Percentiles rank a stretch among this genome's conserved stretches.
Evolutionary conservation across 257 asterid species (phyloP).

Genomic region (Solanum sejunctum): DNA sequence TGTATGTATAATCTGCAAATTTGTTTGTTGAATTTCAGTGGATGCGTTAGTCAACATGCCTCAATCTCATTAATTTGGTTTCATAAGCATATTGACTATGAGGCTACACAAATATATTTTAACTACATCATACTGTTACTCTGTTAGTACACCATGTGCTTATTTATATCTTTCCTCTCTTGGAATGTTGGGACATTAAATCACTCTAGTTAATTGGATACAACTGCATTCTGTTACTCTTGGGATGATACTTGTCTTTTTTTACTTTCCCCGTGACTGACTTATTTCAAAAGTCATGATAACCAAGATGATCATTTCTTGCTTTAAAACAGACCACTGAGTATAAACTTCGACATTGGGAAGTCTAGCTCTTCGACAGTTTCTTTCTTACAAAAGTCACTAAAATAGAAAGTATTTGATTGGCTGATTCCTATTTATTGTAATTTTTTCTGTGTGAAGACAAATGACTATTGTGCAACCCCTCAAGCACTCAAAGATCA

Average conservation of each 20-base stretch:
- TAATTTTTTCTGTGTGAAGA: constrained; percentile 37
- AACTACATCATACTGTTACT: not conserved
- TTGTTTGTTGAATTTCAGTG: not conserved
- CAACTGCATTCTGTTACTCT: not conserved
- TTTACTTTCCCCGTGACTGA: not conserved
- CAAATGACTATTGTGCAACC: constrained; percentile 80
- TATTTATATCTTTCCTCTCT: not conserved
- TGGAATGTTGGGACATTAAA: not conserved
- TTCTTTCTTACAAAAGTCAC: not conserved
- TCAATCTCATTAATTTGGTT: not conserved
- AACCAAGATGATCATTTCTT: not conserved
- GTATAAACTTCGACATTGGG: not conserved
- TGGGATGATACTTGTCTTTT: not conserved
- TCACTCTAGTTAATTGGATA: not conserved
- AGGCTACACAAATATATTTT: not conserved
- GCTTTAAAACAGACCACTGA: not conserved
- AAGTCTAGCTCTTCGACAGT: not conserved
- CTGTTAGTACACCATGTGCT: not conserved
- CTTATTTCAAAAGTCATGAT: not conserved
- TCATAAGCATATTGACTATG: not conserved
- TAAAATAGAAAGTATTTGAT: not conserved
- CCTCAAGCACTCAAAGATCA: constrained; percentile 84
- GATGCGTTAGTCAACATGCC: not conserved
- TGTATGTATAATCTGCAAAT: constrained; percentile 27
- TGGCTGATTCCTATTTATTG: not conserved